Conservation (phyloP, 257 asterid species). For the Solanum boliviense region DNA sequence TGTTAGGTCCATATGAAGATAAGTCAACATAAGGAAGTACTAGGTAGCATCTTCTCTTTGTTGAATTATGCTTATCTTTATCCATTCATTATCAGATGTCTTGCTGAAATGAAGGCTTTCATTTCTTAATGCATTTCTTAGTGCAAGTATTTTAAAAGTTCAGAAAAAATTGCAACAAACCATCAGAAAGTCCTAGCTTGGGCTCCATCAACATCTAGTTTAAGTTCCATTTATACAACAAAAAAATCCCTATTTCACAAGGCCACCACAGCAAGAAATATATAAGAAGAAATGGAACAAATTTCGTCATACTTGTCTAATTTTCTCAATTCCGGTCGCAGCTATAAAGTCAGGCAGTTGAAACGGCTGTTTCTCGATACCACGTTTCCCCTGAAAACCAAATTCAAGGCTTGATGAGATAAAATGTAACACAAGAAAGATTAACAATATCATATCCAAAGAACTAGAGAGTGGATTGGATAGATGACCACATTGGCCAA, state of each 20-base stretch:
- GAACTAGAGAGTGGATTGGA: background rate
- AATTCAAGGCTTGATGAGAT: slow-evolving; percentile 33
- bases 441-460: background rate
- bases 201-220: background rate
- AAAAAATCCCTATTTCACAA: background rate
- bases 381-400: slow-evolving; percentile 90
- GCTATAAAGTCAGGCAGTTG: slow-evolving; percentile 98
- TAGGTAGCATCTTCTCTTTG: background rate
- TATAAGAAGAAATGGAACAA: background rate
- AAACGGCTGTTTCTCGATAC: slow-evolving; percentile 91
- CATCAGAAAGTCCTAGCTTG: background rate
- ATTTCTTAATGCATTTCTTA: background rate
- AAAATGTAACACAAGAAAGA: slow-evolving; percentile 1
- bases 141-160: background rate
- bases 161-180: background rate
- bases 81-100: background rate
- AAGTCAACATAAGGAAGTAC: background rate
- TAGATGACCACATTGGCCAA: background rate
- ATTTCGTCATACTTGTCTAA: slow-evolving; percentile 67
- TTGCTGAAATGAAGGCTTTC: background rate
- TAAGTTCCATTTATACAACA: background rate
- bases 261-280: background rate
- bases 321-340: slow-evolving; percentile 98
- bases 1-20: background rate
- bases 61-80: background rate